These are phyloP conservation scores for Pleurozium schreberi DNA, from an alignment of 225 moss, liverwort and hornwort genomes.

Conservation along the genomic window DNA sequence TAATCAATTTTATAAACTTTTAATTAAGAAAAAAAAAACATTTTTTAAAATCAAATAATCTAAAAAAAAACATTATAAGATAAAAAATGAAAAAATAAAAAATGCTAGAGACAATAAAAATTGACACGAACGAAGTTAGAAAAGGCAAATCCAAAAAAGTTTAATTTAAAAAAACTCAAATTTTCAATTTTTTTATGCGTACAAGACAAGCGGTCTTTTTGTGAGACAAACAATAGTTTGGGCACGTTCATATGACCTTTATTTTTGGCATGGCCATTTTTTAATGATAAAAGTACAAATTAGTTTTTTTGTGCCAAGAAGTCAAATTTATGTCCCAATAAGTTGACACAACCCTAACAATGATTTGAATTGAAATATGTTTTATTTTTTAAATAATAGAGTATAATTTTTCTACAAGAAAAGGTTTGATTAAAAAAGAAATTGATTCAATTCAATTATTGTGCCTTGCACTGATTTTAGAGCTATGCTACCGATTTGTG, in stretches of 20 bases:
- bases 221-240: rapidly evolving
- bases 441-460: not conserved
- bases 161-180: no score
- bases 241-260: not conserved
- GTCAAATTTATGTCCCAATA: not conserved
- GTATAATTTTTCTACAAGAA: not conserved
- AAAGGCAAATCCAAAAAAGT: not conserved
- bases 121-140: no score
- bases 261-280: not conserved
- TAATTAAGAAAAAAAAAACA: not conserved
- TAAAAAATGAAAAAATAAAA: no score
- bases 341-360: no score
- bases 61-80: not conserved
- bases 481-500: not conserved
- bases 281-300: not conserved
- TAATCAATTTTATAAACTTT: not conserved
- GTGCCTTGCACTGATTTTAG: not conserved
- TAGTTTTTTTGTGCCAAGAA: not conserved
- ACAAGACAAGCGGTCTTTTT: no score
- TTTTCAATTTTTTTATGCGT: not conserved
- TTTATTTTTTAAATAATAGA: not conserved
- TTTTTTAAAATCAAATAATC: not conserved
- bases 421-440: rapidly evolving
- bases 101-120: not conserved
- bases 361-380: not conserved